Evolutionary conservation across 208 protist species (phyloP), one percentile per base, ranked within the genome.

Genomic region (Trypanosoma conorhini): DNA sequence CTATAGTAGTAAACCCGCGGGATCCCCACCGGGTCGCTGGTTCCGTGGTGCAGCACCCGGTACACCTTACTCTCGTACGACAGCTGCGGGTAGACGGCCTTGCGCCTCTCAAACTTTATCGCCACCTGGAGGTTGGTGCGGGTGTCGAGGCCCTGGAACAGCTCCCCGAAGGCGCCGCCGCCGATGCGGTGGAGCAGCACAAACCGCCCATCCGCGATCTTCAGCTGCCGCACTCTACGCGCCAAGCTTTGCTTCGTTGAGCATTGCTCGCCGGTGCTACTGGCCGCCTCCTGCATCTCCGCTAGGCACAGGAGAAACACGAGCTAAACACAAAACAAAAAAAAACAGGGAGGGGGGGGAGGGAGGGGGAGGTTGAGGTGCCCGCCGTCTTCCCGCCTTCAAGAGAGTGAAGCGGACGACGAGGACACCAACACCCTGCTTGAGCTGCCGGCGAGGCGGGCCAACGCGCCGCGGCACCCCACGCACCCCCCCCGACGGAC

Each of bases 121-220:
- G 89, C 88, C 26, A 97, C 88, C 13, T 74, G 63, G 33, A 50
- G 52, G 7, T 76, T 50, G 26, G 63, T 77, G 5, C 79, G 63
- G 9, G 81, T 86, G 76, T 97, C 89, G 55, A 79, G 82, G 69
- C 92, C 96, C 64, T 96, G 78, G 81, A 99, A 99, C 61, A 99
- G 98, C 48, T 99, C 99, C 17, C 99, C 99, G 80, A 99, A 99
- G 54, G 94, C 98, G 12, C 99, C 99, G 58, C 83, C 85, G 50
- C 99, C 99, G 70, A 99, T 74, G 55, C 84, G 85, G 57, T 86
- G 77, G 28, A 67, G 76, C 13, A 94, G 69, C 8, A 88, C 61
- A 59, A 84, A 92, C 8, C 86, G 84, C 7, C 88, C 88, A 31
- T 72, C 76, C 1, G 73, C 80, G 44, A 92, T 82, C 30, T 85